phyloP scores from a whole-genome alignment of 148 eudicot genomes.

The Persicaria tinctoria region DNA sequence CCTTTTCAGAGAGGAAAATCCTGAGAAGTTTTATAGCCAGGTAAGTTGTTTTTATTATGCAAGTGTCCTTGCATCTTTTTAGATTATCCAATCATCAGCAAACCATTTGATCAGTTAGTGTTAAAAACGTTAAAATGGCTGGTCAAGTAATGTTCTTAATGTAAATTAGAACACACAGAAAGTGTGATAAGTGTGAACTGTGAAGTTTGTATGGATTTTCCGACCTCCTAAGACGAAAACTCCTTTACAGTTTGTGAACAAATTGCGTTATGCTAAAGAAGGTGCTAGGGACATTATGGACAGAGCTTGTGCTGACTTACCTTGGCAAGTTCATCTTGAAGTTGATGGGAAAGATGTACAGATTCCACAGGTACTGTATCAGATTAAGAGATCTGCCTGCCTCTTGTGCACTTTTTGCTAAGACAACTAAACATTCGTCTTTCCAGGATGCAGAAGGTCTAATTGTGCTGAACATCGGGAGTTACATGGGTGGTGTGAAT shows the following conservation, averaged over 20 bases:
- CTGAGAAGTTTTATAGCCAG: slow-evolving; percentile 78
- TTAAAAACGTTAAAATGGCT: no score
- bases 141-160: background rate
- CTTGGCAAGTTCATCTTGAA: slow-evolving; percentile 86
- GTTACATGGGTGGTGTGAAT: slow-evolving; percentile 93
- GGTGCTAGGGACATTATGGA: slow-evolving; percentile 89
- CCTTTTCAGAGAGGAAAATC: slow-evolving; percentile 65
- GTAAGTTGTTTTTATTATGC: slow-evolving; percentile 23
- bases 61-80: background rate
- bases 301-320: slow-evolving; percentile 81
- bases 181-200: no score
- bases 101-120: background rate
- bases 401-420: background rate
- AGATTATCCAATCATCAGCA: background rate
- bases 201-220: background rate
- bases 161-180: no score
- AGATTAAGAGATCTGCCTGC: background rate
- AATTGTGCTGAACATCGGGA: slow-evolving; percentile 74
- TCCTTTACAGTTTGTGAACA: slow-evolving; percentile 60
- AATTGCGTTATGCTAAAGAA: slow-evolving; percentile 75
- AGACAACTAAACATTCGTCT: background rate
- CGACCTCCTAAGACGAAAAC: background rate
- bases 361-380: slow-evolving; percentile 51
- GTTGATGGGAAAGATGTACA: slow-evolving; percentile 67
- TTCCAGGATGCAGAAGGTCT: slow-evolving; percentile 76